These are phyloP conservation scores for Chrysoporthe deuterocubensis DNA, from an alignment of 2,329 filamentous ascomycete genomes.

Conservation along the genomic window DNA sequence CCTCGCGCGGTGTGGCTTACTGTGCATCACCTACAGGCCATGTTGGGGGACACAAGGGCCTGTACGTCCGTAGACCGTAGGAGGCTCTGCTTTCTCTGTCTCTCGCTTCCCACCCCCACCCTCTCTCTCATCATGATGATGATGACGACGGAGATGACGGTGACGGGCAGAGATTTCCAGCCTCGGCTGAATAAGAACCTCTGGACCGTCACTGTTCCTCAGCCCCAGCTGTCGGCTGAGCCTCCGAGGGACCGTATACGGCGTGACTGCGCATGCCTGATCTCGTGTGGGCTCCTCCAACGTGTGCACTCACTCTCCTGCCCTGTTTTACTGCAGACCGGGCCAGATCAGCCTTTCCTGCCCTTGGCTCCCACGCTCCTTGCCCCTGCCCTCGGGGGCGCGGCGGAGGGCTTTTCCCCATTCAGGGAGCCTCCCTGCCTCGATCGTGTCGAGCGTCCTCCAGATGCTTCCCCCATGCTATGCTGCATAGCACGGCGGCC, in stretches of 20 bases:
- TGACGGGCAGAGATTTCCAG: background rate
- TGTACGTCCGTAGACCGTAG: too few relatives aligned
- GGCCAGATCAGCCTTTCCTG: too few relatives aligned
- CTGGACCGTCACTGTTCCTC: background rate
- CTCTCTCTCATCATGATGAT: background rate
- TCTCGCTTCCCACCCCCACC: too few relatives aligned
- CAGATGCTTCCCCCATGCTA: background rate
- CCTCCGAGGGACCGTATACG: background rate
- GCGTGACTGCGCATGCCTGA: background rate
- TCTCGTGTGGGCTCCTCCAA: background rate
- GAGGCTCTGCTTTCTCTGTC: too few relatives aligned
- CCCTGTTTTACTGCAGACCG: too few relatives aligned
- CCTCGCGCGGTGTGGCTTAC: too few relatives aligned
- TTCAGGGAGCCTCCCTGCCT: background rate
- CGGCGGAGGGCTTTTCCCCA: background rate
- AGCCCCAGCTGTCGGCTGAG: background rate
- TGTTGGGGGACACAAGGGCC: too few relatives aligned
- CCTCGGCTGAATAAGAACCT: constrained; percentile 2
- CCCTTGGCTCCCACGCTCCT: too few relatives aligned
- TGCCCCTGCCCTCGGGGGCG: too few relatives aligned
- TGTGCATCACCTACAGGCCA: too few relatives aligned
- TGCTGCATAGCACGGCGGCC: too few relatives aligned
- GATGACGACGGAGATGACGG: background rate
- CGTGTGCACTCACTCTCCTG: too few relatives aligned
- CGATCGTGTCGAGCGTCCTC: background rate